A percentile compares a stretch with the other conserved stretches of the same genome.
Evolutionary conservation across 2,329 filamentous ascomycete genomes (phyloP).

Genomic region (Berkeleyomyces rouxiae): DNA sequence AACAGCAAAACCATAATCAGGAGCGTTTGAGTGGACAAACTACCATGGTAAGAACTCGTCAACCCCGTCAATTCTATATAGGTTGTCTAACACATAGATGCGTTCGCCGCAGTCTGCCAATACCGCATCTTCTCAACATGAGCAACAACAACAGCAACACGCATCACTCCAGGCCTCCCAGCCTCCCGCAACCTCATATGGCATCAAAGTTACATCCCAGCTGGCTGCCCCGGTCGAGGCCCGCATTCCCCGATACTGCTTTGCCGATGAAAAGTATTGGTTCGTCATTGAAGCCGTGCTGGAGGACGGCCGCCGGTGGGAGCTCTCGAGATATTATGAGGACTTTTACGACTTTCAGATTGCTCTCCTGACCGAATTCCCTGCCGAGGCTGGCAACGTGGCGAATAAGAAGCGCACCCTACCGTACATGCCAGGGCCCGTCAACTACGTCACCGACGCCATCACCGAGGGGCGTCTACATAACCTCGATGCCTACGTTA

Average conservation of each 20-base stretch:
- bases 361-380: constrained; percentile 78
- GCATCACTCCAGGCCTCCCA: not conserved
- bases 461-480: constrained; percentile 87
- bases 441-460: constrained; percentile 94
- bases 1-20: constrained; percentile 17
- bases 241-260: constrained; percentile 82
- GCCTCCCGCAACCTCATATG: constrained; percentile 4
- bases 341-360: constrained; percentile 99
- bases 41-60: not conserved
- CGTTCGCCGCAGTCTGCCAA: not conserved
- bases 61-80: not conserved
- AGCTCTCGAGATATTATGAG: constrained; percentile 86
- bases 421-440: constrained; percentile 94
- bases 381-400: constrained; percentile 78
- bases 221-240: constrained; percentile 65
- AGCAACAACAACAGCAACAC: constrained; percentile 10
- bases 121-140: not conserved
- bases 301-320: constrained; percentile 83
- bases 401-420: constrained; percentile 63
- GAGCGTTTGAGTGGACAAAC: constrained; percentile 9
- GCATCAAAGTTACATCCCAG: constrained; percentile 30
- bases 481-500: constrained; percentile 90
- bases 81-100: not conserved
- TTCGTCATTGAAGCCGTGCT: constrained; percentile 87
- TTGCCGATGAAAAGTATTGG: constrained; percentile 96